Base-by-base conservation (phyloP, 2,329 filamentous ascomycete species). In the Rhexocercosporidium sp. region DNA sequence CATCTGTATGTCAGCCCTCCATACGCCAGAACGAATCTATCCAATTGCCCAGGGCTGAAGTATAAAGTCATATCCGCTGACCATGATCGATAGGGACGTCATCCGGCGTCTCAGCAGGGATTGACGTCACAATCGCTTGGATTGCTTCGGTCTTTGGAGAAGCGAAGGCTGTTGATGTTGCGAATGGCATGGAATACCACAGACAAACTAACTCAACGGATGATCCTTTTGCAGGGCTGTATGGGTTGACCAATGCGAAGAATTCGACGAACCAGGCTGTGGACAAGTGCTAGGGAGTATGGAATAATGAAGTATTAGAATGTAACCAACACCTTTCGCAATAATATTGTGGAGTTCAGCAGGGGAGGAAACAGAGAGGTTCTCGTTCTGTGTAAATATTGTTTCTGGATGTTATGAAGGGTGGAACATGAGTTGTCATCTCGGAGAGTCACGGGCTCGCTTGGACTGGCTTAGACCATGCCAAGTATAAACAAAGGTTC, bases 171-270 rank as follows among this genome's bases (percentile, higher is more conserved):
- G 37, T 47, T 1, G 8, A 18, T 11, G 41, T 69, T n/a, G 57
- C 57, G 1, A 61, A 54, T 46, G 56, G 46, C 1, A 61, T 65
- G 64, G 64, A 65, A 49, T 64, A 66, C 29, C 51, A 54, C 29
- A 59, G 65, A n/a, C 60, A 64, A n/a, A 44, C 44, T 11, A 57
- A 66, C 39, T 51, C 60, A 9, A 59, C 22, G 8, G 53, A 57
- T 25, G 69, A 71, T 60, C 67, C 66, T 9, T 71, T 66, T 63
- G 59, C 69, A 11, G 49, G 5, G 20, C 16, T 67, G 41, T 65
- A 71, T 53, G 62, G 65, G 41, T 39, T 69, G 46, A 65, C 47
- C 9, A 54, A 65, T 66, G 66, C 20, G 39, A 66, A 64, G 29
- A 63, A 66, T 54, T 57, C 53, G n/a, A 57, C 53, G 53, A 57